Evolutionary conservation across 2,329 filamentous ascomycete genomes (phyloP).

Genomic region (Aspergillus unguis): DNA sequence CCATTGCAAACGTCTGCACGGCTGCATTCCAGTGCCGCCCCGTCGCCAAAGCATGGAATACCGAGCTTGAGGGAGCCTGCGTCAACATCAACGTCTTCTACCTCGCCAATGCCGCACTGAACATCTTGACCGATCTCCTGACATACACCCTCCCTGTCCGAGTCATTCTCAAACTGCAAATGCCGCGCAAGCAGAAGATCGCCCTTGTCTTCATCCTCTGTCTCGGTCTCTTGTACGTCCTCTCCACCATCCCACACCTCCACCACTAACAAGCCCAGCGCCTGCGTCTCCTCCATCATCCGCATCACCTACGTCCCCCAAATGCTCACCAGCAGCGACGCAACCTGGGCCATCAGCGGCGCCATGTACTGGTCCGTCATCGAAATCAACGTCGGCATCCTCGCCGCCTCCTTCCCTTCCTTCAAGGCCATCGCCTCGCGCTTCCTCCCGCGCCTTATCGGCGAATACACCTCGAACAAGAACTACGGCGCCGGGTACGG

Average conservation of each 20-base stretch:
- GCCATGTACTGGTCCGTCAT: constrained; percentile 48
- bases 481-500: constrained; percentile 23
- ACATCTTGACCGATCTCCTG: constrained; percentile 58
- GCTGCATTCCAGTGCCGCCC: constrained; percentile 47
- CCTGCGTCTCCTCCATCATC: constrained; percentile 47
- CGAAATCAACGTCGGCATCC: constrained; percentile 43
- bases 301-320: constrained; percentile 46
- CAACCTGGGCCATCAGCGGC: constrained; percentile 36
- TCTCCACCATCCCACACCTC: too few relatives aligned
- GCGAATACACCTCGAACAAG: constrained; percentile 29
- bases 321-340: constrained; percentile 39
- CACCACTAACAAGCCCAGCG: constrained; percentile 25
- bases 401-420: constrained; percentile 43
- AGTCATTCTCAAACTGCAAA: constrained; percentile 45
- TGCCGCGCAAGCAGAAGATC: constrained; percentile 48
- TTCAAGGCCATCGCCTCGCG: constrained; percentile 41
- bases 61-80: constrained; percentile 38
- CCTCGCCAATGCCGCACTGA: constrained; percentile 55
- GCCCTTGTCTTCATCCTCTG: constrained; percentile 50
- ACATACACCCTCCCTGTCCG: constrained; percentile 53
- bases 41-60: constrained; percentile 40
- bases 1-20: constrained; percentile 41
- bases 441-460: constrained; percentile 44
- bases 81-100: constrained; percentile 51
- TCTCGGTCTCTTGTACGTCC: constrained; percentile 47